Evolutionary conservation across 768 basidiomycete species (phyloP).

Genomic region (Dacryopinax primogenitus): DNA sequence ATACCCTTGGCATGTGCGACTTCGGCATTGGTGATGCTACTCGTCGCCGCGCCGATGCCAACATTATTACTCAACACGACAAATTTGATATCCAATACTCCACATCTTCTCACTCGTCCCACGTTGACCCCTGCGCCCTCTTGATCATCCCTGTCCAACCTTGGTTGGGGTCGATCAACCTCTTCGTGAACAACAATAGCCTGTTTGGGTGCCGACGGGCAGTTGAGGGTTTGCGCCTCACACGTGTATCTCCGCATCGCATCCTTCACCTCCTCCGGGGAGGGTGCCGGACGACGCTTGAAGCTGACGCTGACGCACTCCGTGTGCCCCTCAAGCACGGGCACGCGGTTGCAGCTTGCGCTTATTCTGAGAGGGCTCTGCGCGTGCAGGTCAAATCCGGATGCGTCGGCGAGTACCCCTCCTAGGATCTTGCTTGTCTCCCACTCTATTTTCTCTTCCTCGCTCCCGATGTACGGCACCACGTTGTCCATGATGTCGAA

Average conservation of each 20-base stretch:
- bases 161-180: slow-evolving; percentile 83
- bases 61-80: slow-evolving; percentile 89
- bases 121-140: slow-evolving; percentile 85
- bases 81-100: slow-evolving; percentile 91
- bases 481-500: slow-evolving; percentile 94
- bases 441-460: slow-evolving; percentile 97
- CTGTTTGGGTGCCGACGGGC: slow-evolving; percentile 74
- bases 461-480: slow-evolving; percentile 84
- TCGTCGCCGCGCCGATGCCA: slow-evolving; percentile 89
- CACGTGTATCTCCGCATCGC: slow-evolving; percentile 62
- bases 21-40: slow-evolving; percentile 94
- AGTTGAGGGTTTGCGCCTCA: slow-evolving; percentile 58
- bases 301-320: slow-evolving; percentile 84
- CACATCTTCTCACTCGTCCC: slow-evolving; percentile 79
- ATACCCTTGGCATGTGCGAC: slow-evolving; percentile 69
- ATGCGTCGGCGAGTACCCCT: slow-evolving; percentile 44
- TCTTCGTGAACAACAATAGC: slow-evolving; percentile 89
- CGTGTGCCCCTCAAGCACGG: slow-evolving; percentile 90
- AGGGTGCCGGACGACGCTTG: slow-evolving; percentile 61
- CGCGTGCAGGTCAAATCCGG: slow-evolving; percentile 74
- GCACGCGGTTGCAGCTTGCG: slow-evolving; percentile 87
- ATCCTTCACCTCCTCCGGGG: slow-evolving; percentile 74
- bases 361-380: slow-evolving; percentile 73
- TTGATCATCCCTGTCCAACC: slow-evolving; percentile 80
- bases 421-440: slow-evolving; percentile 96